These are phyloP conservation scores for Coprinopsis marcescibilis DNA, from an alignment of 768 basidiomycete genomes.

Conservation along the genomic window DNA sequence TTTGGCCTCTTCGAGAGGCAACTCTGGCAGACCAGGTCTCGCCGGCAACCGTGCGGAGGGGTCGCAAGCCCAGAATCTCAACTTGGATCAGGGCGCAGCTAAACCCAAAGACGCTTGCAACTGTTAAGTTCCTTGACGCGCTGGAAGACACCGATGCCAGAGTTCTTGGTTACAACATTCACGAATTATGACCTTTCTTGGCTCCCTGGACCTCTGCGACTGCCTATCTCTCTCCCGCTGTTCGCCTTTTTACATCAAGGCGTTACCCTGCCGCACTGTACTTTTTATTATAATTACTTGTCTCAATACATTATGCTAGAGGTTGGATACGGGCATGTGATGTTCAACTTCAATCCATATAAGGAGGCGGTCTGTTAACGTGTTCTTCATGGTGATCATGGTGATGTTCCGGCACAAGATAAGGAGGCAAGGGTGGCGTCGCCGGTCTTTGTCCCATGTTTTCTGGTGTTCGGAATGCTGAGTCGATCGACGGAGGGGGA, in stretches of 20 bases:
- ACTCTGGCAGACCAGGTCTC: conserved; percentile 55
- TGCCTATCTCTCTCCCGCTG: conserved; percentile 8
- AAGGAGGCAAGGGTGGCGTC: conserved; percentile 70
- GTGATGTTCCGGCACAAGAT: conserved; percentile 50
- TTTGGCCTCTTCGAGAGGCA: conserved; percentile 74
- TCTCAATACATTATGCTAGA: conserved; percentile 18
- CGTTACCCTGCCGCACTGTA: conserved; percentile 14
- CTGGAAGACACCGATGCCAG: too few species aligned
- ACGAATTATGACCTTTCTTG: conserved; percentile 29
- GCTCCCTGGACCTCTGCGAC: conserved; percentile 16
- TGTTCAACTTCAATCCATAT: conserved; percentile 48
- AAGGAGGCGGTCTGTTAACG: conserved; percentile 55
- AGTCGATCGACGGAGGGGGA: conserved; percentile 85
- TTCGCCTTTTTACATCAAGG: too few species aligned
- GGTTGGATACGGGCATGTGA: conserved; percentile 3
- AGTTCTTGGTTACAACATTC: conserved; percentile 12
- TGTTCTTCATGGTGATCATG: conserved; percentile 42
- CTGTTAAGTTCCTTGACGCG: conserved; percentile 64
- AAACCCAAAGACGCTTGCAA: conserved; percentile 78
- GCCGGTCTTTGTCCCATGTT: conserved; percentile 35
- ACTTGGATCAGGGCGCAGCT: conserved; percentile 58
- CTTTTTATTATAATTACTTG: conserved; percentile 7
- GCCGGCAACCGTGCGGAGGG: conserved; percentile 46
- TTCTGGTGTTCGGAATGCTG: conserved; percentile 57
- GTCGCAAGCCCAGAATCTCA: conserved; percentile 55